Base-by-base conservation (phyloP, 139 green algal species). In the Yamagishiella unicocca region DNA sequence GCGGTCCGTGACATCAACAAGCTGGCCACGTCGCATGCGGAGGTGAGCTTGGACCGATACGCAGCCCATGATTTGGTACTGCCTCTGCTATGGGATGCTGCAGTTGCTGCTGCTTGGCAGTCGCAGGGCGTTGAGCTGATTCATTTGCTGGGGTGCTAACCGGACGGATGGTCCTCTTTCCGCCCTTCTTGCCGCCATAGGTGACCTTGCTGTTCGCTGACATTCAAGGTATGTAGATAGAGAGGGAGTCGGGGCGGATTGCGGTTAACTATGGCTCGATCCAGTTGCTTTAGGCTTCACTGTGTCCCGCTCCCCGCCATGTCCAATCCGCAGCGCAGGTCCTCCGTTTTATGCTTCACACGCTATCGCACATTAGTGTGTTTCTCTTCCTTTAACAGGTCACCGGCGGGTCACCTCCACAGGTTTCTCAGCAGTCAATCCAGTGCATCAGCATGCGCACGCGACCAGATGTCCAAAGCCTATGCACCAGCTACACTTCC, bases 191-290 rank as follows among this genome's bases (percentile, higher is more conserved):
- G 4, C 5, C 62, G n/a, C 31, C 68, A 9, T 31, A 50, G 35
- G 68, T 76, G 10, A 76, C 68, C 31, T 38, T 76, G 37, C 38
- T 76, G 37, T 76, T 76, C 17, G 68, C 68, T 10, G 68, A 76
- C 38, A 76, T 76, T 33, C 68, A 76, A 76, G 68, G 68, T 54
- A 22, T 1, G 68, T 12, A 35, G 17, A 22, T 67, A 31, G 50
- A 58, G 1, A 35, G 45, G 33, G 67, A 27, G 10, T 24, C 17
- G 33, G 14, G 50, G 17, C 50, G 14, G 14, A 58, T 25, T 58
- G 17, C 12, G 50, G 14, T 25, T 58, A 17, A 17, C 50, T 25
- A 58, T 58, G 14, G 50, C 12, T 25, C 50, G 17, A 58, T n/a
- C n/a, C n/a, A n/a, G n/a, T n/a, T n/a, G n/a, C n/a, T n/a, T n/a